A percentile compares a stretch with the other conserved stretches of the same genome.
Evolutionary conservation across 257 asterid species (phyloP).

Genomic region (Solanum phureja): DNA sequence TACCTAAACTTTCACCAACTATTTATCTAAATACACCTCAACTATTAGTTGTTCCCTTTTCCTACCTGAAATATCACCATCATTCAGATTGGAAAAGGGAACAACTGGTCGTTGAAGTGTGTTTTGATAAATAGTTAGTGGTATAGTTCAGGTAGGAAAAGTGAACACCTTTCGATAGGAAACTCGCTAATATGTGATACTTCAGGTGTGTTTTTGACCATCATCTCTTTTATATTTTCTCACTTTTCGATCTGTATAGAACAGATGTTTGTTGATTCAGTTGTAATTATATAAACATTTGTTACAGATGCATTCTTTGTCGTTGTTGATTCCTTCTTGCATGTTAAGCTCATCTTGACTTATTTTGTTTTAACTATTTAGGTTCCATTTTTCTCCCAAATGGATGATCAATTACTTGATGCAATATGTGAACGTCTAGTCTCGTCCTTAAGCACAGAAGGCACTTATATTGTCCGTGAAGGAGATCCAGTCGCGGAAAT

Average conservation of each 20-base stretch:
- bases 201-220: not conserved
- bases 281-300: not conserved
- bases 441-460: slow-evolving; percentile 79
- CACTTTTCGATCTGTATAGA: not conserved
- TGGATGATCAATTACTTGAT: too few species aligned
- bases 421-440: slow-evolving; percentile 36
- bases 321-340: not conserved
- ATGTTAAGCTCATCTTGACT: not conserved
- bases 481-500: slow-evolving; percentile 90
- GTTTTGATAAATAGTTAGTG: not conserved
- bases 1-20: not conserved
- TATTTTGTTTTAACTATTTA: not conserved
- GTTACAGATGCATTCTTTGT: not conserved
- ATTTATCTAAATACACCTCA: not conserved
- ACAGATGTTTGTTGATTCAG: not conserved
- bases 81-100: not conserved
- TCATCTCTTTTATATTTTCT: not conserved
- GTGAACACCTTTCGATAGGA: not conserved
- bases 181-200: not conserved
- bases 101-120: not conserved
- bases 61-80: not conserved
- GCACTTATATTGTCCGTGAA: slow-evolving; percentile 82
- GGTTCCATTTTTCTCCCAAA: too few species aligned
- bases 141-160: not conserved
- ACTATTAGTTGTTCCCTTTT: not conserved